Conservation (phyloP, 176 grass and related monocot species). For the barley (Hordeum vulgare) region MorexV3_pseudomolecules_assembly NC_058520.1:32327098-32327597, state of each 20-base stretch:
- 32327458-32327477: constrained; percentile 80
- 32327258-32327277: too few species aligned
- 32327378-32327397: background rate
- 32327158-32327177: background rate
- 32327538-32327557: background rate
- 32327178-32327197: background rate
- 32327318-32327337: background rate
- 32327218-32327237: background rate
- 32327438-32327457: constrained; percentile 86
- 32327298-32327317: background rate
- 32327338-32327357: background rate
- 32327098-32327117: background rate
- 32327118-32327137: background rate
- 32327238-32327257: background rate
- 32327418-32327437: constrained; percentile 92
- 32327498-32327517: constrained; percentile 82
- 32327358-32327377: constrained; percentile 10
- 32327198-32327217: background rate
- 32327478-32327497: constrained; percentile 80
- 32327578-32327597: background rate
- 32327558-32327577: background rate
- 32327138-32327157: background rate
- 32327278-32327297: too few species aligned
- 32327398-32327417: background rate
- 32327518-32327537: background rate